Conservation (phyloP, 75 land plant species). For the Sequoia sempervirens region DNA sequence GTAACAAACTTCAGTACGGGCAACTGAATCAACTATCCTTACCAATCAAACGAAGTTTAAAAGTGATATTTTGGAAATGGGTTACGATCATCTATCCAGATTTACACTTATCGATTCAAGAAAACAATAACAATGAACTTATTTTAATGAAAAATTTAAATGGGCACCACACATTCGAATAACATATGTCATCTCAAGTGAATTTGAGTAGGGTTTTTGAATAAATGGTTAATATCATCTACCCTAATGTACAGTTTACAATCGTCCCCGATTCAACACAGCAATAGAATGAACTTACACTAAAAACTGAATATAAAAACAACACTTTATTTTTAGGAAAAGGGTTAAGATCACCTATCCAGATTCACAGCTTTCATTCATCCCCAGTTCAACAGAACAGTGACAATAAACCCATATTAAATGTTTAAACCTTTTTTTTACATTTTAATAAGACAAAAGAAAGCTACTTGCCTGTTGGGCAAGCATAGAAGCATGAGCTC, state of each 20-base stretch:
- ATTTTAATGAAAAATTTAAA: no score
- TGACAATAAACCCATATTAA: neutral
- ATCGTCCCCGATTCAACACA: neutral
- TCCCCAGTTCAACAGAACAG: neutral
- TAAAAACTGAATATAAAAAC: no score
- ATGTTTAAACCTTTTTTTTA: neutral
- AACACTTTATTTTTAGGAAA: neutral
- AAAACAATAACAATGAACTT: neutral
- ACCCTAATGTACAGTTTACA: neutral
- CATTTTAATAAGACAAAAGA: neutral
- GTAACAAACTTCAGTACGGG: neutral
- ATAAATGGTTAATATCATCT: no score
- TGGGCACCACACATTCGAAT: no score
- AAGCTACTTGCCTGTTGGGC: constrained; percentile 63
- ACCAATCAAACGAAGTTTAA: neutral
- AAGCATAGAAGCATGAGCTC: constrained; percentile 93
- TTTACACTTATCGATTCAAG: neutral
- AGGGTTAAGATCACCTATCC: neutral
- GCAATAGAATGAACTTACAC: neutral
- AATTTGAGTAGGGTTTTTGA: no score
- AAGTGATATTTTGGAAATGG: neutral
- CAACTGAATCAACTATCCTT: neutral
- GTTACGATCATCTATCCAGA: neutral
- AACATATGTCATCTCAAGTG: no score
- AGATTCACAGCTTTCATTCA: neutral